These are phyloP conservation scores for Boletus semigastroideus DNA, from an alignment of 1,284 basidiomycete species.

Conservation along the genomic window DNA sequence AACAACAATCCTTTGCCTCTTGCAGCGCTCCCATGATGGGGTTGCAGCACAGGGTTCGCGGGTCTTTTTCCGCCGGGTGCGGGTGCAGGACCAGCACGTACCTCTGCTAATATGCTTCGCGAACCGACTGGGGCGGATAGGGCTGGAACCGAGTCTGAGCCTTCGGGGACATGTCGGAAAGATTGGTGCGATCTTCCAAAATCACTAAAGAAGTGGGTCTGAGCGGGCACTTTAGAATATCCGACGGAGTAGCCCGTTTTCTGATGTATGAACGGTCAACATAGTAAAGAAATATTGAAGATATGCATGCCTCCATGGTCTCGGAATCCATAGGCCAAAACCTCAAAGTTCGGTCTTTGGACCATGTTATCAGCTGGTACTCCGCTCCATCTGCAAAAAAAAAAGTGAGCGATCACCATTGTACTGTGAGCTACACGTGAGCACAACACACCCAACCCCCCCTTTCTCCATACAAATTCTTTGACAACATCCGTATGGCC, in stretches of 20 bases:
- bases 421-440: not conserved
- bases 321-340: constrained; percentile 88
- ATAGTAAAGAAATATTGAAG: not conserved
- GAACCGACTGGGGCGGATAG: constrained; percentile 69
- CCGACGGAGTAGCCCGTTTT: constrained; percentile 42
- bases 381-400: constrained; percentile 56
- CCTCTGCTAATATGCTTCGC: constrained; percentile 66
- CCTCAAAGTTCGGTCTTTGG: constrained; percentile 88
- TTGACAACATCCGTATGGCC: constrained; percentile 95
- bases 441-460: constrained; percentile 46
- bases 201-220: constrained; percentile 28
- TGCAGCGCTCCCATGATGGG: constrained; percentile 37
- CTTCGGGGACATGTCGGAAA: constrained; percentile 49
- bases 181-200: constrained; percentile 35
- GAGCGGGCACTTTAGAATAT: constrained; percentile 15
- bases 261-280: constrained; percentile 27
- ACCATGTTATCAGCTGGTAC: constrained; percentile 96
- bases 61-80: constrained; percentile 23
- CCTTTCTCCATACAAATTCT: constrained; percentile 95
- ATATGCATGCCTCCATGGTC: constrained; percentile 55
- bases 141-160: constrained; percentile 33
- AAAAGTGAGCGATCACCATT: not conserved
- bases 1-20: constrained; percentile 33
- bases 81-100: constrained; percentile 53
- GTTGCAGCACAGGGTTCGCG: constrained; percentile 36